A percentile compares a stretch with the other conserved stretches of the same genome.
phyloP scores from a whole-genome alignment of 768 basidiomycete species.

The Dentipellis sp. region DNA sequence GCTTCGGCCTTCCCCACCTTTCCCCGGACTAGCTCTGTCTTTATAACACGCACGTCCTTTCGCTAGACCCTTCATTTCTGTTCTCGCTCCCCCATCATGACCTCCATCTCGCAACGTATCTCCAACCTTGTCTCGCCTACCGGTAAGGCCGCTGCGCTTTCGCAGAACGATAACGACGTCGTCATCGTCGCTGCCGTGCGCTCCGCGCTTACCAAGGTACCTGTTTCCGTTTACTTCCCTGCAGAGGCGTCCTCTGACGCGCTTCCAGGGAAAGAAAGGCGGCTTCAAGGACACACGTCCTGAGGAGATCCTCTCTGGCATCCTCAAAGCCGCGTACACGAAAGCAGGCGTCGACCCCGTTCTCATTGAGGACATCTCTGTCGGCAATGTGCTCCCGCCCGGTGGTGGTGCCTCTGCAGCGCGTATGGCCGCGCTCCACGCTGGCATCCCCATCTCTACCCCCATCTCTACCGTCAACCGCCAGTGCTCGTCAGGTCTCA shows the following conservation, averaged over 20 bases:
- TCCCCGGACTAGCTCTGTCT: not conserved
- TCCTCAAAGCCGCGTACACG: conserved; percentile 66
- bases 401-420: conserved; percentile 76
- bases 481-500: conserved; percentile 84
- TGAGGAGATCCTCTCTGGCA: conserved; percentile 70
- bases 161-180: conserved; percentile 76
- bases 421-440: conserved; percentile 79
- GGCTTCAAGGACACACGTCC: conserved; percentile 88
- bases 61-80: not conserved
- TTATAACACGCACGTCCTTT: not conserved
- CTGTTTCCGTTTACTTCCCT: conserved; percentile 8
- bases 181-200: conserved; percentile 86
- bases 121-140: conserved; percentile 11
- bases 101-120: conserved; percentile 16
- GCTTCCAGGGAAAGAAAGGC: conserved; percentile 63
- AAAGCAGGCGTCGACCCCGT: conserved; percentile 65
- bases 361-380: conserved; percentile 76
- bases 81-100: conserved; percentile 8
- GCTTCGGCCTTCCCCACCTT: not conserved
- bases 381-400: conserved; percentile 85
- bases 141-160: conserved; percentile 27
- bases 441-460: conserved; percentile 73
- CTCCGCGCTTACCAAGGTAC: conserved; percentile 86
- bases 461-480: conserved; percentile 80
- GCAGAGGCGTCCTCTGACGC: not conserved